Evolutionary conservation across 805 yeast genomes (phyloP), one percentile per base, ranked within the genome.

Genomic region (Saccharomycopsis selenospora): DNA sequence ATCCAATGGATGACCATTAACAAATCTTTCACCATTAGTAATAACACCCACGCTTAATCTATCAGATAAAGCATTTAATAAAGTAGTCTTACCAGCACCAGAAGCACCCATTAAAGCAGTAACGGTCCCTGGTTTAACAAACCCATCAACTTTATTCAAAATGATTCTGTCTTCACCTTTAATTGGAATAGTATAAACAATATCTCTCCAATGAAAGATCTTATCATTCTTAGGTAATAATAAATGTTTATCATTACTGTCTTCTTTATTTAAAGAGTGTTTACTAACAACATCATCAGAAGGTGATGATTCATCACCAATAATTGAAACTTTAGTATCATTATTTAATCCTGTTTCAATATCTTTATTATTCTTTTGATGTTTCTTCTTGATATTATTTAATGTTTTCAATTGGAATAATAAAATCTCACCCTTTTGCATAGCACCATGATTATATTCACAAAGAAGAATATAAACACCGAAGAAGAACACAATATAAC

Each of bases 341-440:
- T 58, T 59, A 14, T 52, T 57, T 3, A 61, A 61, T 29, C 54
- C 57, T 14, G 57, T 46, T 50, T 69, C 73, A 17, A 57, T 46
- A 54, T 66, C 64, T 18, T 52, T 58, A 24, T 52, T 56, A 10
- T 50, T 49, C 36, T 60, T 60, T 30, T 61, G 43, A 43, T 59
- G 28, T 42, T 67, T 61, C 56, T 75, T 77, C 56, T 65, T 71
- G 58, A 76, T 53, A 54, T 71, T 72, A 43, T 61, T 68, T 60
- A 79, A 65, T 46, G 76, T 67, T 2, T 73, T 64, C 41, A 65
- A 64, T 58, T 76, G 79, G 69, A 78, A 82, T 23, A 83, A 70
- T 52, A 81, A 65, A 27, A 82, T 70, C 63, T 83, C 90, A 69
- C 90, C 90, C 64, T 78, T 78, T 62, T 79, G 85, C 68, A 73